phyloP scores from a whole-genome alignment of 495 filamentous ascomycete genomes.

The Cenococcum geophilum region DNA sequence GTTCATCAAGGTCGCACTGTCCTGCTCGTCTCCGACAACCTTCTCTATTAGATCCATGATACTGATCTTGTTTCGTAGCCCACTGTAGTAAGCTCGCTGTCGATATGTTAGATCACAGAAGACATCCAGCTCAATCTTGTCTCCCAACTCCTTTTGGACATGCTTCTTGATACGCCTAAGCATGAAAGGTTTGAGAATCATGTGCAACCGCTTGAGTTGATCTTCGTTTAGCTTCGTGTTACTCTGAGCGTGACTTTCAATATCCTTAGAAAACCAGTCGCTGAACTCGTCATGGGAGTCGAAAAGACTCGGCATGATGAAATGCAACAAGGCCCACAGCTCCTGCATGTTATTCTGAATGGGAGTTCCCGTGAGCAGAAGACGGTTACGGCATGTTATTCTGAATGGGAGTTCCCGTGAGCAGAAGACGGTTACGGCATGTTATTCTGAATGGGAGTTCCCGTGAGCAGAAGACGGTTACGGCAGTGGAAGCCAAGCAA shows the following conservation, averaged over 20 bases:
- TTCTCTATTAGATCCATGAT: constrained; percentile 99
- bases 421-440: constrained; percentile 96
- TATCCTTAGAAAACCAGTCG: constrained; percentile 99
- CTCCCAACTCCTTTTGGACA: constrained; percentile 95
- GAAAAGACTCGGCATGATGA: constrained; percentile 98
- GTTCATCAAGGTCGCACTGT: constrained; percentile 96
- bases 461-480: constrained; percentile 88
- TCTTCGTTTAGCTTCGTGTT: constrained; percentile 98
- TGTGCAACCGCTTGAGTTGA: constrained; percentile 90
- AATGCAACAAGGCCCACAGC: constrained; percentile 93
- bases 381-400: constrained; percentile 98
- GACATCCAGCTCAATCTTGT: constrained; percentile 95
- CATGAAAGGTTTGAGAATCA: constrained; percentile 99
- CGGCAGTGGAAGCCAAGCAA: constrained; percentile 90
- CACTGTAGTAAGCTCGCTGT: constrained; percentile 89
- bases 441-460: constrained; percentile 98
- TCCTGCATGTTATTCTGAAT: constrained; percentile 99
- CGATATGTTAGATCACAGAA: constrained; percentile 97
- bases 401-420: constrained; percentile 97
- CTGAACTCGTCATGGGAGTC: constrained; percentile 99
- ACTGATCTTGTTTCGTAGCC: constrained; percentile 90
- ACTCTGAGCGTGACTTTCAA: constrained; percentile 95
- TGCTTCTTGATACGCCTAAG: constrained; percentile 98
- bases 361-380: constrained; percentile 90
- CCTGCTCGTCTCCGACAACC: constrained; percentile 87